These are phyloP conservation scores for Fusarium sp. DNA, from an alignment of 2,329 filamentous ascomycete species.

Conservation along the genomic window DNA sequence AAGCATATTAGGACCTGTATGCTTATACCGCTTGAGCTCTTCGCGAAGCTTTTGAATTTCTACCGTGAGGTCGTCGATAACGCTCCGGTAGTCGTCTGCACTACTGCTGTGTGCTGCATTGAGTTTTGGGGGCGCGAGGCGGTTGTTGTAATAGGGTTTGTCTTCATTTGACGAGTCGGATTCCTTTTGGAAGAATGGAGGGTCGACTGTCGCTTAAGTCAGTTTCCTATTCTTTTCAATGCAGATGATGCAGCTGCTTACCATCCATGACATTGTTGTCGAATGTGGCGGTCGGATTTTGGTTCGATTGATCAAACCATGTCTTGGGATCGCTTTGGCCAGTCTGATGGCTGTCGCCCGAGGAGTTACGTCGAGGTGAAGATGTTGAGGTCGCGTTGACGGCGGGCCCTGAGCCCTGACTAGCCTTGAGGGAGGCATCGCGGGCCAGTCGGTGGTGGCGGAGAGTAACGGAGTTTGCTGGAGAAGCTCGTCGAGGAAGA, in stretches of 20 bases:
- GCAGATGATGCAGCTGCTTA: slow-evolving; percentile 36
- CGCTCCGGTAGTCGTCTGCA: slow-evolving; percentile 79
- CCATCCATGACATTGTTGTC: slow-evolving; percentile 61
- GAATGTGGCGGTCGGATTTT: slow-evolving; percentile 58
- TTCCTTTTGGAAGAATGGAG: slow-evolving; percentile 66
- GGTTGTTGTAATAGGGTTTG: slow-evolving; percentile 42
- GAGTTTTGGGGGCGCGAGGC: slow-evolving; percentile 46
- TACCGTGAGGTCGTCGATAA: slow-evolving; percentile 88
- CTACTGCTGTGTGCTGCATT: slow-evolving; percentile 65
- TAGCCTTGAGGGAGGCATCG: slow-evolving; percentile 53
- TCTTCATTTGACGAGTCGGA: slow-evolving; percentile 64
- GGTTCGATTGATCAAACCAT: slow-evolving; percentile 67
- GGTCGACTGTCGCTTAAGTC: slow-evolving; percentile 54
- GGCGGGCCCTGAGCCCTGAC: slow-evolving; percentile 40
- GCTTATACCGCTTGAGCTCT: slow-evolving; percentile 76
- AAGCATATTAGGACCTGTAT: slow-evolving; percentile 71
- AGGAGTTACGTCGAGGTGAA: slow-evolving; percentile 55
- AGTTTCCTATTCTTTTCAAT: neutral
- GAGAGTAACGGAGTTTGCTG: slow-evolving; percentile 60
- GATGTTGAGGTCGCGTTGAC: slow-evolving; percentile 32
- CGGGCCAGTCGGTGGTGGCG: slow-evolving; percentile 58
- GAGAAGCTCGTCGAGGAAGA: slow-evolving; percentile 57
- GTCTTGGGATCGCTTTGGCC: slow-evolving; percentile 61
- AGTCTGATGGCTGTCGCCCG: slow-evolving; percentile 62
- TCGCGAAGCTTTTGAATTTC: slow-evolving; percentile 84